These are phyloP conservation scores for Penicillium sp. DNA, from an alignment of 2,329 filamentous ascomycete species.

Conservation along the genomic window DNA sequence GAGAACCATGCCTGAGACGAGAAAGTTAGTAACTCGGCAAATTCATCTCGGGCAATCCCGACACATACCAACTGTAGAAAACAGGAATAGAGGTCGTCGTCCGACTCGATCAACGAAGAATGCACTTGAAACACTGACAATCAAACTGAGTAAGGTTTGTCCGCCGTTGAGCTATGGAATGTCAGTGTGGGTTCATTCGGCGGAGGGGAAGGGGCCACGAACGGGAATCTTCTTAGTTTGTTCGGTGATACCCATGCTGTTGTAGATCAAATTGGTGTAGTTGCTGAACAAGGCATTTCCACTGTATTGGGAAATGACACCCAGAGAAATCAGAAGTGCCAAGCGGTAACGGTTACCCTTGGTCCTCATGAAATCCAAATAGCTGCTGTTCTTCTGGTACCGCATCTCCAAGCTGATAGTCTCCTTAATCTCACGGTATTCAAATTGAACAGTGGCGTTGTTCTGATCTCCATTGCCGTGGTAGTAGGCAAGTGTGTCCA, in stretches of 20 bases:
- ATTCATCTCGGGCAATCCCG: rapidly evolving
- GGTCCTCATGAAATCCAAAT: conserved; percentile 54
- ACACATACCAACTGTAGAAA: conserved; percentile 27
- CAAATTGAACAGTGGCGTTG: conserved; percentile 56
- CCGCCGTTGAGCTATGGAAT: conserved; percentile 43
- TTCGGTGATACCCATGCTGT: conserved; percentile 51
- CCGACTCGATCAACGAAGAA: conserved; percentile 49
- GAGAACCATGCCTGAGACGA: conserved; percentile 24
- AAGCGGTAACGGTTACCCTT: conserved; percentile 58
- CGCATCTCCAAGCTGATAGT: conserved; percentile 53
- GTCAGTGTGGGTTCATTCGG: conserved; percentile 11
- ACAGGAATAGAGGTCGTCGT: conserved; percentile 50
- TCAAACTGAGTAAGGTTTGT: conserved; percentile 52
- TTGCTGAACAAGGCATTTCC: conserved; percentile 61
- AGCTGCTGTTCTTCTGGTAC: conserved; percentile 44
- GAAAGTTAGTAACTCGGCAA: not conserved
- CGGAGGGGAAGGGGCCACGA: conserved; percentile 15
- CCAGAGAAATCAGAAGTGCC: conserved; percentile 54
- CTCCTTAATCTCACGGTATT: conserved; percentile 58
- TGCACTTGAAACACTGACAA: conserved; percentile 50
- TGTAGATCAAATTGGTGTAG: conserved; percentile 57
- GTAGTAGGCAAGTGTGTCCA: conserved; percentile 53
- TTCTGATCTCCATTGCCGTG: conserved; percentile 54
- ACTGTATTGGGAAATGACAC: conserved; percentile 59
- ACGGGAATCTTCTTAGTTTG: conserved; percentile 50